Conservation (phyloP, 202 grass and related monocot genomes). For the Alloteropsis angusta region DNA sequence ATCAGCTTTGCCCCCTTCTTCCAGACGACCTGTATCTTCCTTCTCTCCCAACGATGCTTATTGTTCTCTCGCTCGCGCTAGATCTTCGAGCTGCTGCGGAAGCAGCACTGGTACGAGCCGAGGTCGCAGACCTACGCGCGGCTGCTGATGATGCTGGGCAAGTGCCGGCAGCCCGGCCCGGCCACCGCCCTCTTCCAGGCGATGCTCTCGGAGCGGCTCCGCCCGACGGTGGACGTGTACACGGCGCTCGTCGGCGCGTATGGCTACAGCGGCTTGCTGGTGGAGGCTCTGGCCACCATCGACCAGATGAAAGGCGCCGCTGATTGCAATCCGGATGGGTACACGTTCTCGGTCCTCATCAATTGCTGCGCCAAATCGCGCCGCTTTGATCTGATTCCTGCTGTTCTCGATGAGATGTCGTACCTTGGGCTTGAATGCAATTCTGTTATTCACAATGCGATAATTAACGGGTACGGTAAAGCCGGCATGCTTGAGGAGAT, state of each 20-base stretch:
- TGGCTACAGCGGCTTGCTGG: conserved; percentile 47
- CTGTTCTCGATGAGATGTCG: conserved; percentile 62
- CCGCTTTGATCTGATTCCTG: conserved; percentile 44
- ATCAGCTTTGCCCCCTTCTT: neutral
- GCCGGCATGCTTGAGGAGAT: conserved; percentile 55
- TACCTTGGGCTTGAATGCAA: conserved; percentile 63
- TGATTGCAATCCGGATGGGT: conserved; percentile 57
- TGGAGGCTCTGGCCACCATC: conserved; percentile 49
- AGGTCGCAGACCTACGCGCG: conserved; percentile 78
- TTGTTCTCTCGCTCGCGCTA: neutral
- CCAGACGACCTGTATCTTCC: neutral
- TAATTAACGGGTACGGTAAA: conserved; percentile 77
- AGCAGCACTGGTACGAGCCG: conserved; percentile 79
- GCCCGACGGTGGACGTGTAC: conserved; percentile 61
- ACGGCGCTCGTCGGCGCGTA: conserved; percentile 73
- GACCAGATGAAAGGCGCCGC: conserved; percentile 68
- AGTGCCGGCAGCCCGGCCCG: conserved; percentile 54
- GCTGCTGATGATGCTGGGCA: conserved; percentile 72
- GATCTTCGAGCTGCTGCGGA: conserved; percentile 82
- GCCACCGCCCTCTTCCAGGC: conserved; percentile 52
- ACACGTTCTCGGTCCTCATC: conserved; percentile 62
- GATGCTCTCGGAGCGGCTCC: conserved; percentile 57
- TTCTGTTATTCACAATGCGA: conserved; percentile 61
- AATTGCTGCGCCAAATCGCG: conserved; percentile 48
- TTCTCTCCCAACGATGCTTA: neutral